A percentile compares a stretch with the other conserved stretches of the same genome.
Conservation (phyloP, 441 rosid species). For the Omphalea diandra region DNA sequence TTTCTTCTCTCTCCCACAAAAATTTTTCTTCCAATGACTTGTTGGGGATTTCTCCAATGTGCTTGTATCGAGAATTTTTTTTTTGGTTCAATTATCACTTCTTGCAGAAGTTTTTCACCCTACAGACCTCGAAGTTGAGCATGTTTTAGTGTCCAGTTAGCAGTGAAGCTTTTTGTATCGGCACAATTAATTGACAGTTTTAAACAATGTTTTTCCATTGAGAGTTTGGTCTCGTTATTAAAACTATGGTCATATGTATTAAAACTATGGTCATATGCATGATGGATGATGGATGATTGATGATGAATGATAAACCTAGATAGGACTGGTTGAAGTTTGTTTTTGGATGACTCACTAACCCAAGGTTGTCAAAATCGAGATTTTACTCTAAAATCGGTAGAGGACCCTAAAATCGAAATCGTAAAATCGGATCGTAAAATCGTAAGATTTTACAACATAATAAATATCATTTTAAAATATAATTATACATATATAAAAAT, state of each 20-base stretch:
- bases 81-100: neutral
- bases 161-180: neutral
- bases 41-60: neutral
- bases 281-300: neutral
- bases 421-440: too few relatives aligned
- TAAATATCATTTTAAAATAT: too few relatives aligned
- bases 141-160: neutral
- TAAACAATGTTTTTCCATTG: neutral
- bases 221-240: neutral
- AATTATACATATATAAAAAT: too few relatives aligned
- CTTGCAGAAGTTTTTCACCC: neutral
- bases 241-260: neutral
- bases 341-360: too few relatives aligned
- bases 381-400: too few relatives aligned
- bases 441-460: too few relatives aligned
- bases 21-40: neutral
- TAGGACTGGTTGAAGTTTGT: neutral
- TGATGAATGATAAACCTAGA: too few relatives aligned
- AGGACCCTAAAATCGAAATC: too few relatives aligned
- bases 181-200: neutral
- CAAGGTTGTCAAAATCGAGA: too few relatives aligned
- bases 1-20: neutral
- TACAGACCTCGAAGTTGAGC: neutral
- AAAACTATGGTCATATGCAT: neutral
- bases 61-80: neutral